These are phyloP conservation scores for Gossypium ekmanianum DNA, from an alignment of 345 rosid genomes.

Conservation along the genomic window DNA sequence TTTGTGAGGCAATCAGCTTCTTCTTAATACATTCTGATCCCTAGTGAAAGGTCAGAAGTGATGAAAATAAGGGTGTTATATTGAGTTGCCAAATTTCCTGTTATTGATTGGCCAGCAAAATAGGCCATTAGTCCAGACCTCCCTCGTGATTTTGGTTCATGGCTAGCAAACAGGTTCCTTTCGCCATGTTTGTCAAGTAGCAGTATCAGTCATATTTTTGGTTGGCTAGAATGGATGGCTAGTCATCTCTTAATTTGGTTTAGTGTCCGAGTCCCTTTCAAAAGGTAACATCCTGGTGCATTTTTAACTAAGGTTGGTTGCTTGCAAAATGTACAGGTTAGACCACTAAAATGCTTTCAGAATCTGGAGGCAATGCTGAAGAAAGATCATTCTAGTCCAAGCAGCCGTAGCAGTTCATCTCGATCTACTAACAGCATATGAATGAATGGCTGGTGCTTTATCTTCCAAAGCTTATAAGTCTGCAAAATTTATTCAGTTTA, in stretches of 20 bases:
- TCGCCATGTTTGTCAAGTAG: not conserved
- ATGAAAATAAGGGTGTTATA: not conserved
- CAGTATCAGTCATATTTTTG: not conserved
- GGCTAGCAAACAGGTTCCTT: too few species aligned
- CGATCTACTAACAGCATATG: slow-evolving; percentile 41
- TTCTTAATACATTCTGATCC: not conserved
- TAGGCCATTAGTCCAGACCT: too few species aligned
- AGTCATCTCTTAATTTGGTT: not conserved
- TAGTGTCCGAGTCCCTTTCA: not conserved
- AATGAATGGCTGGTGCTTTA: slow-evolving; percentile 16
- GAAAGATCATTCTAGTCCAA: slow-evolving; percentile 57
- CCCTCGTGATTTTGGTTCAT: too few species aligned
- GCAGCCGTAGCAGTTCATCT: slow-evolving; percentile 50
- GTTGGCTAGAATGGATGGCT: slow-evolving; percentile 2
- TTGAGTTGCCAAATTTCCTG: not conserved
- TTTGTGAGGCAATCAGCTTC: not conserved
- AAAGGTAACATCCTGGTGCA: not conserved
- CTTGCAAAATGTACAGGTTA: slow-evolving; percentile 39
- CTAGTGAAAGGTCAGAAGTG: not conserved
- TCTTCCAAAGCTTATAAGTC: not conserved
- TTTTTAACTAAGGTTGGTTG: not conserved
- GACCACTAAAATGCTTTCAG: slow-evolving; percentile 69
- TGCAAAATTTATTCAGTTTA: not conserved
- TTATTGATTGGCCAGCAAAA: not conserved
- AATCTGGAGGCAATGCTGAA: slow-evolving; percentile 55